phyloP scores from a whole-genome alignment of 345 rosid species.

The Salix koriyanagi region DNA sequence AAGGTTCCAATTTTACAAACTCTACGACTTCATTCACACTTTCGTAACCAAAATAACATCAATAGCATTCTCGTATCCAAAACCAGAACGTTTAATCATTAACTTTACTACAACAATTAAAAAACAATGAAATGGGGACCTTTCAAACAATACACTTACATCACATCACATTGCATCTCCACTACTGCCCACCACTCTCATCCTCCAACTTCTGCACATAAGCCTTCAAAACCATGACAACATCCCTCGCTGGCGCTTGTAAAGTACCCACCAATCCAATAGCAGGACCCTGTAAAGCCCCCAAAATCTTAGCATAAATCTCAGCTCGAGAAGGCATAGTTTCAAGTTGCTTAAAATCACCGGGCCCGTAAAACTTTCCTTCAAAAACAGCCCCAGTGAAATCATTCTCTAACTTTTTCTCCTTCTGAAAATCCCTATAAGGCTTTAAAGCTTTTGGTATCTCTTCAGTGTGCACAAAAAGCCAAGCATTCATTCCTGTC shows the following conservation, averaged over 20 bases:
- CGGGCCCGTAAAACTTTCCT: slow-evolving; percentile 83
- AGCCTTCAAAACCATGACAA: slow-evolving; percentile 75
- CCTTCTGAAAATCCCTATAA: slow-evolving; percentile 70
- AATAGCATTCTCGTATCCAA: background rate
- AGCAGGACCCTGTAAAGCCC: slow-evolving; percentile 75
- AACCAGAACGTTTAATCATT: background rate
- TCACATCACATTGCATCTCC: background rate
- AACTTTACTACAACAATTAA: slow-evolving; percentile 7
- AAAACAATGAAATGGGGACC: background rate
- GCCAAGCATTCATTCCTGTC: slow-evolving; percentile 97
- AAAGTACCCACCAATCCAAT: slow-evolving; percentile 70
- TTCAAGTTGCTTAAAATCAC: slow-evolving; percentile 62
- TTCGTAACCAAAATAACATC: background rate
- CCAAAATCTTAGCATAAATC: slow-evolving; percentile 79
- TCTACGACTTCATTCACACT: background rate
- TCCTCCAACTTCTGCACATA: slow-evolving; percentile 88
- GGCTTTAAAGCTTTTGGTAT: slow-evolving; percentile 83
- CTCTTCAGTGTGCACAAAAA: slow-evolving; percentile 85
- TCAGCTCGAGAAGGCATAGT: slow-evolving; percentile 81
- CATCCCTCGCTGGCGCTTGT: slow-evolving; percentile 85
- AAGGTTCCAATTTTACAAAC: slow-evolving; percentile 8
- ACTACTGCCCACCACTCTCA: slow-evolving; percentile 52
- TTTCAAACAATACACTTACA: background rate
- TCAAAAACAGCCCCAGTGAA: slow-evolving; percentile 89
- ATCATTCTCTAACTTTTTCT: slow-evolving; percentile 68